phyloP scores from a whole-genome alignment of 441 rosid species.

The Euphorbia neoarborescens region DNA sequence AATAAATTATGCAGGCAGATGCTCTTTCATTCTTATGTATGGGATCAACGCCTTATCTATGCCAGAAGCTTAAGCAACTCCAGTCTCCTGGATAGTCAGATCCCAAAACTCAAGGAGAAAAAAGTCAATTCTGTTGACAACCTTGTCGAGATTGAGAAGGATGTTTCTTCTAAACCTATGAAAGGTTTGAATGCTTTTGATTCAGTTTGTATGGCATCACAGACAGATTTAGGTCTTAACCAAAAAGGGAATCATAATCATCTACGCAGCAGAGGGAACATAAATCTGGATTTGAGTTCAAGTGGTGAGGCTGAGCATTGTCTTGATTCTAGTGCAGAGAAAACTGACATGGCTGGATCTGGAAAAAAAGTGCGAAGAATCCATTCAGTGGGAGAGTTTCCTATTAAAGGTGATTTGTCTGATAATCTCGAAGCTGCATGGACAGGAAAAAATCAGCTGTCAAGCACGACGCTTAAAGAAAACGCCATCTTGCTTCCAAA shows the following conservation, averaged over 20 bases:
- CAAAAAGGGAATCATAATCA: slow-evolving; percentile 29
- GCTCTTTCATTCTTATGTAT: slow-evolving; percentile 68
- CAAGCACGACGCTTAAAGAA: slow-evolving; percentile 29
- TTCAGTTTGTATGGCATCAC: slow-evolving; percentile 29
- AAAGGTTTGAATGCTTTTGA: slow-evolving; percentile 32
- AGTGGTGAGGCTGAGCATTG: slow-evolving; percentile 31
- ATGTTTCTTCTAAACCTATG: slow-evolving; percentile 26
- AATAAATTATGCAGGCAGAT: slow-evolving; percentile 65
- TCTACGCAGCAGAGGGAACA: slow-evolving; percentile 25
- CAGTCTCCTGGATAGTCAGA: slow-evolving; percentile 27
- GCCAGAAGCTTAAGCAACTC: slow-evolving; percentile 39
- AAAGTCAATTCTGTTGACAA: slow-evolving; percentile 36
- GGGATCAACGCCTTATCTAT: slow-evolving; percentile 76
- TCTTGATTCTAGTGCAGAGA: slow-evolving; percentile 33
- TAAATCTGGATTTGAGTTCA: slow-evolving; percentile 23
- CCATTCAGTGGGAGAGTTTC: slow-evolving; percentile 55
- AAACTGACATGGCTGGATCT: slow-evolving; percentile 34
- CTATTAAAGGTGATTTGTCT: slow-evolving; percentile 37
- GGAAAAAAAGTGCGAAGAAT: slow-evolving; percentile 36
- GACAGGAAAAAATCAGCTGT: slow-evolving; percentile 48
- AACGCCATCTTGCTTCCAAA: slow-evolving; percentile 31
- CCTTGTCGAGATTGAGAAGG: slow-evolving; percentile 37
- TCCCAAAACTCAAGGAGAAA: slow-evolving; percentile 38
- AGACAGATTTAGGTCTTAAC: slow-evolving; percentile 29
- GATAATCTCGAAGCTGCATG: slow-evolving; percentile 74